Percentiles rank a stretch among this genome's conserved stretches.
These are phyloP conservation scores for Paecilomyces variotii DNA, from an alignment of 2,329 filamentous ascomycete genomes.

Conservation along the genomic window DNA sequence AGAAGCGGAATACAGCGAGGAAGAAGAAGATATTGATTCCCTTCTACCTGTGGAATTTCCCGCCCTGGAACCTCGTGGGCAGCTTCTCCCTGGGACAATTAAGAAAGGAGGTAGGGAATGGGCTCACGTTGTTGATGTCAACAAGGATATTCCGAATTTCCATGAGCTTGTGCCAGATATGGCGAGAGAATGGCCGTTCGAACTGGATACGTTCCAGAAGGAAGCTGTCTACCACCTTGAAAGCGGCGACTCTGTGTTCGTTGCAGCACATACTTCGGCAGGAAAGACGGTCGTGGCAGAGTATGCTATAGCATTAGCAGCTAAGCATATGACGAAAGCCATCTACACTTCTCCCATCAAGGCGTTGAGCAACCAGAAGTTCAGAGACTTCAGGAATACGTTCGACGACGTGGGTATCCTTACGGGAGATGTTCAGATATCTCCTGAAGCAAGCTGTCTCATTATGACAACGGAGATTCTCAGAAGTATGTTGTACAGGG, in stretches of 20 bases:
- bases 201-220: constrained; percentile 96
- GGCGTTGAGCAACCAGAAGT: constrained; percentile 96
- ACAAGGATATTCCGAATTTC: constrained; percentile 90
- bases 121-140: constrained; percentile 98
- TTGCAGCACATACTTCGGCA: constrained; percentile 93
- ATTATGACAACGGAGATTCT: constrained; percentile 99
- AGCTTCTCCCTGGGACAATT: constrained; percentile 61
- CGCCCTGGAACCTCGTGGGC: constrained; percentile 74
- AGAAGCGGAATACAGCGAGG: constrained; percentile 24
- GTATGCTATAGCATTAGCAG: constrained; percentile 90
- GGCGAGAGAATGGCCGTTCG: constrained; percentile 93
- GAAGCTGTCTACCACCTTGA: constrained; percentile 97
- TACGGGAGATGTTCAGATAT: constrained; percentile 96
- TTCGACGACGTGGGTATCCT: constrained; percentile 97
- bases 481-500: constrained; percentile 94
- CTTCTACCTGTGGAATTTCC: constrained; percentile 89
- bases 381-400: constrained; percentile 79
- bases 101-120: constrained; percentile 77
- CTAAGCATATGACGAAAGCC: constrained; percentile 99
- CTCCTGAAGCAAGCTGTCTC: constrained; percentile 91
- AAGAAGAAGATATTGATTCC: constrained; percentile 63
- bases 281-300: constrained; percentile 98
- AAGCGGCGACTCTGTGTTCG: constrained; percentile 93
- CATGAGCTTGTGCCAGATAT: constrained; percentile 88
- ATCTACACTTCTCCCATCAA: constrained; percentile 99